Base-by-base conservation (phyloP, 1,139 yeast genomes). In the Kazachstania sp. region DNA sequence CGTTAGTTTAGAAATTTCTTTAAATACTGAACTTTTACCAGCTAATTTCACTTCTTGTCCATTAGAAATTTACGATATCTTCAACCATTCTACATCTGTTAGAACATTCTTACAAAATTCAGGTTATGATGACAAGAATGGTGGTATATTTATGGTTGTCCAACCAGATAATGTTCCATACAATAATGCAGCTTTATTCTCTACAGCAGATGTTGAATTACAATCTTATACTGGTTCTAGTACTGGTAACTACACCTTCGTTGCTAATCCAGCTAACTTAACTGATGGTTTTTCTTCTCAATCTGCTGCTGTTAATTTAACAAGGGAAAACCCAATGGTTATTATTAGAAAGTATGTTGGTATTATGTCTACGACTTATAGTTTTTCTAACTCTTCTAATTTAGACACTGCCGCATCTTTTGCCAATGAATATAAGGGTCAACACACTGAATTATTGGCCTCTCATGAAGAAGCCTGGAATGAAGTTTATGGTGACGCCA, bases 141-240 rank as follows among this genome's bases (percentile, higher is more conserved):
- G 65, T 11, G 84, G 83, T 1, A 79, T 83, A 9, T 82, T 65
- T 61, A 75, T 83, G 60, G 70, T 70, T 11, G 85, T 85, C 39
- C 73, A 70, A 35, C 94, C 94, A 0, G 68, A 70, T 11, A 77
- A 79, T 40, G 71, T 83, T 5, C 69, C 71, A 28, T 73, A 78
- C 51, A 75, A 79, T 5, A 66, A 72, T 49, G 90, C 85, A 1
- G 74, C 81, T 1, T 71, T 83, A 7, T 66, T 66, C 49, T 64
- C 71, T 3, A 58, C 64, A 32, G 51, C 56, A 37, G 51, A 56
- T 2, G 43, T 59, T 3, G 54, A 59, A n/a, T 49, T 50, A n/a
- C 23, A 29, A 16, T 38, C 37, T 41, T 41, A 48, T 5, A 38
- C 41, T 11, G 40, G 41, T 26, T 50, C 51, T 8, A 47, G 45